Evolutionary conservation across 768 basidiomycete species (phyloP).

Genomic region (Flagelloscypha sp.): DNA sequence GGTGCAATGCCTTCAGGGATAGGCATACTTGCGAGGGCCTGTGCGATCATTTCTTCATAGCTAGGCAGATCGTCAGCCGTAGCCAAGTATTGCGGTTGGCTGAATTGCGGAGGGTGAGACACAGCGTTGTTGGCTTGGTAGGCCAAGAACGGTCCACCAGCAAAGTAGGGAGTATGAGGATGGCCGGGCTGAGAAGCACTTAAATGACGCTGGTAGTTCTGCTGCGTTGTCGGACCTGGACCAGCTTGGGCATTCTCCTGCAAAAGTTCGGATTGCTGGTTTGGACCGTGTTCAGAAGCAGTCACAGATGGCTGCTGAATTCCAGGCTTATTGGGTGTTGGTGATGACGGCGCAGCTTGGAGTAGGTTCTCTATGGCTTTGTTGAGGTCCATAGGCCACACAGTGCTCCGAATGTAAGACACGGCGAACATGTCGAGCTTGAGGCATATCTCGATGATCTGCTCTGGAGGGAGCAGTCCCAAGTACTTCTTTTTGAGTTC

Average conservation of each 20-base stretch:
- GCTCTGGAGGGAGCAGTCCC: constrained; percentile 52
- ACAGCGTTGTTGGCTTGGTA: constrained; percentile 17
- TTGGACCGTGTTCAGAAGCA: too few relatives aligned
- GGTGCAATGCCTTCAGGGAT: constrained; percentile 71
- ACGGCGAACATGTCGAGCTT: constrained; percentile 64
- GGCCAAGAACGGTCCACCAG: too few relatives aligned
- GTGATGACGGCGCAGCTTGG: constrained; percentile 18
- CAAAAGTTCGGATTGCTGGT: too few relatives aligned
- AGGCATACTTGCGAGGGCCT: constrained; percentile 56
- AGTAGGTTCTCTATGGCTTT: constrained; percentile 52
- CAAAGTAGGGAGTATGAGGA: constrained; percentile 11
- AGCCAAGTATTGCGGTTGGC: background rate
- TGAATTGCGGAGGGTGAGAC: constrained; percentile 14
- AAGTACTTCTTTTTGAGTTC: constrained; percentile 69
- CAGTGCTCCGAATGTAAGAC: constrained; percentile 48
- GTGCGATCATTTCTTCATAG: constrained; percentile 89
- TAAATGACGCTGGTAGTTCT: too few relatives aligned
- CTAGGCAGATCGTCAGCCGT: constrained; percentile 58
- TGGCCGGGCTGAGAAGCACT: too few relatives aligned
- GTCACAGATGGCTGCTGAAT: too few relatives aligned
- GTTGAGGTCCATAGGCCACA: constrained; percentile 69
- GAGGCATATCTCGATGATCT: constrained; percentile 76
- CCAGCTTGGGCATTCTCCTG: too few relatives aligned
- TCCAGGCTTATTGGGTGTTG: too few relatives aligned
- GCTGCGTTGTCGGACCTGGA: too few relatives aligned